Base-by-base conservation (phyloP, 2,329 filamentous ascomycete genomes). In the Plenodomus lindquistii region DNA sequence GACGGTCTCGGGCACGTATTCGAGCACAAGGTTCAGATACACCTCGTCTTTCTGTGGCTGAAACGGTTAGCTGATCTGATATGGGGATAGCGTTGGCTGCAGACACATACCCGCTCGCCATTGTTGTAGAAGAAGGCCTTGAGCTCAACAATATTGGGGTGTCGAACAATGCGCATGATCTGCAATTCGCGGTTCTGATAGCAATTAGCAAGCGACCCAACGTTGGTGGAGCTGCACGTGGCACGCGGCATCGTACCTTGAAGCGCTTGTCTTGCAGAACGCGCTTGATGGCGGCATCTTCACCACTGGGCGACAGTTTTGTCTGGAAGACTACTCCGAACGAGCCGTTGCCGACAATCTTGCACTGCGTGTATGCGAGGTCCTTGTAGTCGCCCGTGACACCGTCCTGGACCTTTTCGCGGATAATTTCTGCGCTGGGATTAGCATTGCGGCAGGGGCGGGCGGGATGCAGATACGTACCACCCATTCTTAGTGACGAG, bases 61-160 rank as follows among this genome's bases (percentile, higher is more conserved):
- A 55, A 55, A 57, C 54, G 46, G 57, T 71, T 63, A 73, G 65
- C 59, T 56, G 54, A 53, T 46, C 46, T 48, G 63, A 64, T 53
- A 47, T 35, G 51, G 29, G 18, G 10, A 40, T 15, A 46, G 31
- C 44, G 13, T 52, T 46, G 43, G 36, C 34, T 46, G 49, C 42
- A 51, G 54, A 53, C 55, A 79, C 82, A 65, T 85, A 99, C 94
- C 75, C 94, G 86, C 76, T 99, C 94, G 71, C 94, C 94, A 72
- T 97, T 99, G 64, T 93, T 97, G 79, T 97, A 99, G 79, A 97
- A 99, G 79, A 99, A 99, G 44, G 94, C 94, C 80, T 99, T 99
- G 58, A 99, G 82, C 75, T 97, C 92, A 52, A 99, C 94, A 67
- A 99, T 97, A 77, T 99, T 99, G 47, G 94, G 94, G 75, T 99